Conservation (phyloP, 139 green algal genomes). For the Asterochloris sp. region DNA sequence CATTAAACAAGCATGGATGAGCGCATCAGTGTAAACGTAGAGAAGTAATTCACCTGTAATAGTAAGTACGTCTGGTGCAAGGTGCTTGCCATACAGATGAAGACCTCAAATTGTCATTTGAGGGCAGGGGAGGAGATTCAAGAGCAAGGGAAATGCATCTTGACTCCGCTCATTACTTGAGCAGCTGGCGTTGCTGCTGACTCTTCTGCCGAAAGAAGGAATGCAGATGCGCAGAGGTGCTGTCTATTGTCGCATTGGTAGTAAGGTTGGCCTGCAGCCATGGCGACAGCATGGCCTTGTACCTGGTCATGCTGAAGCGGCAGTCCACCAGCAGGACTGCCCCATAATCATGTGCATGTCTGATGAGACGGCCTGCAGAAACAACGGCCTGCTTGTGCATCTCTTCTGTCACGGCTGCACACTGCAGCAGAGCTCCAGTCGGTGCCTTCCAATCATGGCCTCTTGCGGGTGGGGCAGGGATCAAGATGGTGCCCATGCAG, state of each 20-base stretch:
- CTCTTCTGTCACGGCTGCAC: neutral
- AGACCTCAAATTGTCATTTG: too few species aligned
- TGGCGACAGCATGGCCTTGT: neutral
- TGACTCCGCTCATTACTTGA: too few species aligned
- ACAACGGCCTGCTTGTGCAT: neutral
- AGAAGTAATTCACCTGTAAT: too few species aligned
- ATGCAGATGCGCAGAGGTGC: neutral
- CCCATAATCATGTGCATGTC: slow-evolving; percentile 10
- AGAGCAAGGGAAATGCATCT: too few species aligned
- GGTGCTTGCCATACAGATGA: too few species aligned
- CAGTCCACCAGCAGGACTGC: slow-evolving; percentile 5
- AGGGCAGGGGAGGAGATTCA: too few species aligned
- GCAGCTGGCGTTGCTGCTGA: too few species aligned
- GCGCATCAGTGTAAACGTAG: too few species aligned
- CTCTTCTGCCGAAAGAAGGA: neutral
- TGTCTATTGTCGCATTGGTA: neutral
- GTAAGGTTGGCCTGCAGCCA: slow-evolving; percentile 8
- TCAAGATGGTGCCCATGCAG: neutral
- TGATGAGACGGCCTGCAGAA: slow-evolving; percentile 11
- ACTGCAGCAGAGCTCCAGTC: neutral
- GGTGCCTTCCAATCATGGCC: neutral
- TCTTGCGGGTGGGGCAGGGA: neutral
- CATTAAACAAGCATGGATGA: too few species aligned
- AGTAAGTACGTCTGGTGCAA: too few species aligned
- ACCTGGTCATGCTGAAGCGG: slow-evolving; percentile 5